Evolutionary conservation across 192 early-diverging fungal species (phyloP).

Genomic region (Podila clonocystis): DNA sequence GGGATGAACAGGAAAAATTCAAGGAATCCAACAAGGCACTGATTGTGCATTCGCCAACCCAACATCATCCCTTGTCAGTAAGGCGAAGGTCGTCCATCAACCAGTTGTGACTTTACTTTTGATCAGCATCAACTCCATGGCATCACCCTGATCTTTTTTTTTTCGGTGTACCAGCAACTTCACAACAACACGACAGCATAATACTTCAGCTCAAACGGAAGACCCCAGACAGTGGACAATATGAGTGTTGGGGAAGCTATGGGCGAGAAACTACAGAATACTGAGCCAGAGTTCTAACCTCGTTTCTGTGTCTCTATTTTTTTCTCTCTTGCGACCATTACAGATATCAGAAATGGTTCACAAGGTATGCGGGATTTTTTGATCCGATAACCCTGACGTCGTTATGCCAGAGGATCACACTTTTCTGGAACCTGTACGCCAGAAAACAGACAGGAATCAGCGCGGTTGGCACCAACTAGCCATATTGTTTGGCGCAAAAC

Average conservation of each 20-base stretch:
- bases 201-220: not conserved
- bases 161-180: not conserved
- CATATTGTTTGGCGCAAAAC: too few relatives aligned
- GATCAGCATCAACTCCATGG: not conserved
- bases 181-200: too few relatives aligned
- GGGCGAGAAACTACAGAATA: not conserved
- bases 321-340: not conserved
- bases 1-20: too few relatives aligned
- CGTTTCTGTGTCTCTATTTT: not conserved
- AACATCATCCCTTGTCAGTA: not conserved
- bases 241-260: not conserved
- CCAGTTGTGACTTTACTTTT: not conserved
- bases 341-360: conserved; percentile 58
- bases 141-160: conserved; percentile 4
- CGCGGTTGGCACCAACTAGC: too few relatives aligned
- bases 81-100: not conserved
- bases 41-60: too few relatives aligned
- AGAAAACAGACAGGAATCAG: too few relatives aligned
- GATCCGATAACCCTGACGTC: not conserved
- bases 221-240: not conserved
- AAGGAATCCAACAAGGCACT: too few relatives aligned
- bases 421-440: not conserved
- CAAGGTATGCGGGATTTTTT: conserved; percentile 38
- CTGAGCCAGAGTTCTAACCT: not conserved
- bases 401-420: not conserved